phyloP scores from a whole-genome alignment of 2,329 filamentous ascomycete species.

The Nemania abortiva region DNA sequence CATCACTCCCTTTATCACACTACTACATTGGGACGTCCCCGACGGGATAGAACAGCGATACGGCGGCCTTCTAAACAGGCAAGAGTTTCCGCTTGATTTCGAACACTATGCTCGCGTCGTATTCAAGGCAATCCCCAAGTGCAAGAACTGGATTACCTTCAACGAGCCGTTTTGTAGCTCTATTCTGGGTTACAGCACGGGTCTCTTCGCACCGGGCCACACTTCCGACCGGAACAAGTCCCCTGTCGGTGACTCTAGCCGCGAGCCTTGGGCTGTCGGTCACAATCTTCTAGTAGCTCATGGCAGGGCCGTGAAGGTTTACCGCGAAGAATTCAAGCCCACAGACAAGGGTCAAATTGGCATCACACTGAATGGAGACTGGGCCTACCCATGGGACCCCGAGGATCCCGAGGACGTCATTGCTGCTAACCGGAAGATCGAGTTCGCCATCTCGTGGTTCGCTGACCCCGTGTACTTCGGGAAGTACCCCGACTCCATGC shows the following conservation, averaged over 20 bases:
- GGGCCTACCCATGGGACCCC: conserved; percentile 84
- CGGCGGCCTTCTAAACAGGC: conserved; percentile 81
- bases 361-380: conserved; percentile 89
- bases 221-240: conserved; percentile 81
- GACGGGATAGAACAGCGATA: conserved; percentile 83
- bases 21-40: conserved; percentile 91
- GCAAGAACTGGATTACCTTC: conserved; percentile 91
- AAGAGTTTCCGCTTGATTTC: conserved; percentile 86
- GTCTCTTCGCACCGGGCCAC: conserved; percentile 84
- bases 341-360: conserved; percentile 82
- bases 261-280: conserved; percentile 85
- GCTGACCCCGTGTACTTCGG: conserved; percentile 89
- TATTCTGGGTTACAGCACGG: conserved; percentile 82
- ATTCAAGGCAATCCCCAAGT: conserved; percentile 79
- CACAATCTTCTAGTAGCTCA: conserved; percentile 86
- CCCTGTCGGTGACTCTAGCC: conserved; percentile 76
- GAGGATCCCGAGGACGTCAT: conserved; percentile 79
- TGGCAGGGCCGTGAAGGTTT: conserved; percentile 82
- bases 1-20: conserved; percentile 83
- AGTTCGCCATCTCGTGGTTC: conserved; percentile 91
- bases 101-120: conserved; percentile 81
- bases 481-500: conserved; percentile 86
- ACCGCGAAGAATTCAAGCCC: conserved; percentile 84
- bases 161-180: conserved; percentile 91
- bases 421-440: conserved; percentile 83